These are phyloP conservation scores for Clarireedia homoeocarpa DNA, from an alignment of 2,329 filamentous ascomycete species.

Conservation along the genomic window DNA sequence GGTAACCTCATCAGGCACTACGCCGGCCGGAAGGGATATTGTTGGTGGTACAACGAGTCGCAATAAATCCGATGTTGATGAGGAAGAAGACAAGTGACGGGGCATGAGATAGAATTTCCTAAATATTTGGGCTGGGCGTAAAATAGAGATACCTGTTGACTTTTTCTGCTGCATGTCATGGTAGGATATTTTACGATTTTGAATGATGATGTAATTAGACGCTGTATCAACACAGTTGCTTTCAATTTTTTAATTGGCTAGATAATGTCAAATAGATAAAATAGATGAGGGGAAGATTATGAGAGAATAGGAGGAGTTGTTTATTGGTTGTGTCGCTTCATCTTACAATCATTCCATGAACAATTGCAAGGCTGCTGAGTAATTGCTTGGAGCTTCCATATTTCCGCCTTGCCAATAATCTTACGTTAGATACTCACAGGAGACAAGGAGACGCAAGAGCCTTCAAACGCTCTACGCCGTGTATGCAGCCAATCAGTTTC, in stretches of 20 bases:
- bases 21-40: not conserved
- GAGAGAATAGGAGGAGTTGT: not conserved
- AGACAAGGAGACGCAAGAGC: too few species aligned
- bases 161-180: not conserved
- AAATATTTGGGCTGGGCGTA: not conserved
- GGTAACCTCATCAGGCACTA: not conserved
- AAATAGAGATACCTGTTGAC: not conserved
- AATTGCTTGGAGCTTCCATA: too few species aligned
- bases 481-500: too few species aligned
- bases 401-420: too few species aligned
- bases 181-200: conserved; percentile 1
- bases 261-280: not conserved
- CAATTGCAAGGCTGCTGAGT: too few species aligned
- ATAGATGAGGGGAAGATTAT: not conserved
- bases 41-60: not conserved
- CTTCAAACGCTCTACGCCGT: too few species aligned
- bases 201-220: not conserved
- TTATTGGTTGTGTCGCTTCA: not conserved
- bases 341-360: not conserved
- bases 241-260: not conserved
- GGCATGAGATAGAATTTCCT: not conserved
- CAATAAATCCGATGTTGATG: not conserved
- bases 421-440: too few species aligned
- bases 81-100: not conserved
- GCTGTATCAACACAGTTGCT: not conserved